These are phyloP conservation scores for Malus hybrid DNA, from an alignment of 331 rosid species.

Conservation along the genomic window DNA sequence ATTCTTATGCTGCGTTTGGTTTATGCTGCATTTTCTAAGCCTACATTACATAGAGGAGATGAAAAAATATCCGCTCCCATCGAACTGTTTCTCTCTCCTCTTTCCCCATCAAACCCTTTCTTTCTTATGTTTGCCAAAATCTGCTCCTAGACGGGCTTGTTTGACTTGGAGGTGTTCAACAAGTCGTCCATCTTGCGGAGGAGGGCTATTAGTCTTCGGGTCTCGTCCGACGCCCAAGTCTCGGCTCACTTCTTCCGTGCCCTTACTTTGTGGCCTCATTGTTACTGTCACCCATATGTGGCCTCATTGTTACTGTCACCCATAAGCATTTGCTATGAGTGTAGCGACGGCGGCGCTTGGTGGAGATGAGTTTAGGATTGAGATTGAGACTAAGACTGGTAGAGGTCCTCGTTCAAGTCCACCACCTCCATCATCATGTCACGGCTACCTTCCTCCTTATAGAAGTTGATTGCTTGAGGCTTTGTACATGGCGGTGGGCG, in stretches of 20 bases:
- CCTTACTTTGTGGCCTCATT: constrained; percentile 81
- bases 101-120: constrained; percentile 64
- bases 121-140: constrained; percentile 77
- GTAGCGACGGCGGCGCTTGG: neutral
- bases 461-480: constrained; percentile 66
- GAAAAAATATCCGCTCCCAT: no score
- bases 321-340: constrained; percentile 32
- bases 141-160: constrained; percentile 87
- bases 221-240: constrained; percentile 90
- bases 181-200: constrained; percentile 64
- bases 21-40: no score
- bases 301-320: constrained; percentile 81
- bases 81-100: no score
- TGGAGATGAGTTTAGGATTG: neutral
- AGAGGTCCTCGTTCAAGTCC: constrained; percentile 21
- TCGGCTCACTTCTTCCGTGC: constrained; percentile 92
- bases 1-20: no score
- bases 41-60: no score
- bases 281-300: constrained; percentile 70
- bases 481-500: constrained; percentile 1
- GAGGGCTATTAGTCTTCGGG: constrained; percentile 56
- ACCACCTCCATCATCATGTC: constrained; percentile 85
- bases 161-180: constrained; percentile 77
- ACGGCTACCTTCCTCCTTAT: constrained; percentile 47
- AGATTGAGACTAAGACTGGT: neutral